Conservation (phyloP, 2,329 filamentous ascomycete genomes). For the Rhinocladiella similis region DNA sequence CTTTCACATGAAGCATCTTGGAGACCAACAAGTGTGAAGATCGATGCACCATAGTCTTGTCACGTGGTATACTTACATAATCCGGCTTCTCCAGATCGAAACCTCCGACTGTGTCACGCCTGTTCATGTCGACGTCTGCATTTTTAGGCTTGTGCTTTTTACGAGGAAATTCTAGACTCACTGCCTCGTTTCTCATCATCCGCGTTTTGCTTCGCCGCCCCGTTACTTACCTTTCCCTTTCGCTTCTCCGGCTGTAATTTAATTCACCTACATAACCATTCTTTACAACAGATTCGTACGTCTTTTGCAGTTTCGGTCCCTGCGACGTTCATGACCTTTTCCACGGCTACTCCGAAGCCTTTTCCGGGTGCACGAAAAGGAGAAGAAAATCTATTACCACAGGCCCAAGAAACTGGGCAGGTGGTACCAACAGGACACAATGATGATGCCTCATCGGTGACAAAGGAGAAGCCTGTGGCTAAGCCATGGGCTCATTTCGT, state of each 20-base stretch:
- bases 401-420: constrained; percentile 41
- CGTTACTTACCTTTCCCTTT: too few species aligned
- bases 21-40: too few species aligned
- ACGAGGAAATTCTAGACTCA: too few species aligned
- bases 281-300: background rate
- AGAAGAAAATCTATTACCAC: constrained; percentile 23
- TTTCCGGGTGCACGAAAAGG: constrained; percentile 25
- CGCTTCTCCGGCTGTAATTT: background rate
- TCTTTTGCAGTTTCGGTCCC: background rate
- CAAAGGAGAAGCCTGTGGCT: constrained; percentile 43
- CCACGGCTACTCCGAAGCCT: constrained; percentile 23
- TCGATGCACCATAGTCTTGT: too few species aligned
- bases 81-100: too few species aligned
- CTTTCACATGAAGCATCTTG: too few species aligned
- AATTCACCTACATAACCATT: background rate
- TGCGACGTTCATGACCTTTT: constrained; percentile 29
- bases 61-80: too few species aligned
- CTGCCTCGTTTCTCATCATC: too few species aligned
- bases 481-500: constrained; percentile 93
- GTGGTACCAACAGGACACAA: constrained; percentile 32
- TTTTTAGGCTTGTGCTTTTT: too few species aligned
- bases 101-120: too few species aligned
- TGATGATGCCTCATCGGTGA: constrained; percentile 26
- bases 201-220: too few species aligned
- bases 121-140: too few species aligned